Percentiles rank a stretch among this genome's conserved stretches.
phyloP scores from a whole-genome alignment of 495 filamentous ascomycete species.

The Penicillium ucsense region DNA sequence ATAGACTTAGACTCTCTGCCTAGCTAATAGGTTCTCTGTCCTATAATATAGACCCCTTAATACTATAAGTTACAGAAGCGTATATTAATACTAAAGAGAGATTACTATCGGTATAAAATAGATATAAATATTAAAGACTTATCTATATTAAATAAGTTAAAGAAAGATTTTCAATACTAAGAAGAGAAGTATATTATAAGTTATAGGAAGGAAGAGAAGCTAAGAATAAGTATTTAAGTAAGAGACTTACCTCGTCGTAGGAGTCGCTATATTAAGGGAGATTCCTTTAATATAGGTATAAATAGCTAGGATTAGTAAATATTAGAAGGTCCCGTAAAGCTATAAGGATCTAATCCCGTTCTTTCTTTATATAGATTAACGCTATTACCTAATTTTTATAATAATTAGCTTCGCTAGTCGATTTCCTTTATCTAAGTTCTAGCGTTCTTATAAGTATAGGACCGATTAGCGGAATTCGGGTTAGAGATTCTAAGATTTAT shows the following conservation, averaged over 20 bases:
- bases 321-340: no score
- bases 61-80: no score
- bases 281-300: background rate
- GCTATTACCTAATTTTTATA: background rate
- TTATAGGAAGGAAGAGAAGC: background rate
- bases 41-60: no score
- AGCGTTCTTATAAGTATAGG: background rate
- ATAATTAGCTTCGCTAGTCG: background rate
- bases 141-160: background rate
- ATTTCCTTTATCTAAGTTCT: no score
- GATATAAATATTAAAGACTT: background rate
- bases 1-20: no score
- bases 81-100: no score
- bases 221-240: background rate
- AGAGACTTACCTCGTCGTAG: background rate
- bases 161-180: background rate
- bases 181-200: background rate
- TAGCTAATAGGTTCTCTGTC: no score
- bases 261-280: background rate
- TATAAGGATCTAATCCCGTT: background rate
- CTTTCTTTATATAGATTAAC: background rate
- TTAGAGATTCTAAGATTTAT: no score
- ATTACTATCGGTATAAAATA: no score
- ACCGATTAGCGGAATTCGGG: background rate
- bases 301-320: background rate